Percentiles rank a stretch among this genome's conserved stretches.
Evolutionary conservation across 2,329 filamentous ascomycete genomes (phyloP).

Genomic region (Botrytis tulipae): DNA sequence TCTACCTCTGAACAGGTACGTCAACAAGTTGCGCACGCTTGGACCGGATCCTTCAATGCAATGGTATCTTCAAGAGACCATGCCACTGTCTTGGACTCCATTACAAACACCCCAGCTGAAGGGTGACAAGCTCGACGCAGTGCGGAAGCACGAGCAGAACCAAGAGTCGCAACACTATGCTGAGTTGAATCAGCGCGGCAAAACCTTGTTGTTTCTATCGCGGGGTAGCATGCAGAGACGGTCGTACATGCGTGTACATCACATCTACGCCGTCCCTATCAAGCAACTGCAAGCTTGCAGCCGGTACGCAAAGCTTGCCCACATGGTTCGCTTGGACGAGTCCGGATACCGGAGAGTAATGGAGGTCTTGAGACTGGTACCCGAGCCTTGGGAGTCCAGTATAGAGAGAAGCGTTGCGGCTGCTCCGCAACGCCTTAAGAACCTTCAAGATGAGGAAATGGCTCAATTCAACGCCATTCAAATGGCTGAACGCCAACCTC

Average conservation of each 20-base stretch:
- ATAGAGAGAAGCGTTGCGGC: neutral
- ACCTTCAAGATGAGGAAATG: neutral
- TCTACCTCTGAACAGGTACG: neutral
- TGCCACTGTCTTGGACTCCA: neutral
- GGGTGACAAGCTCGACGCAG: neutral
- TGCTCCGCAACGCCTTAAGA: neutral
- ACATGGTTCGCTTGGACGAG: neutral
- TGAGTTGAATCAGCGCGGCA: neutral
- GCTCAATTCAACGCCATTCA: neutral
- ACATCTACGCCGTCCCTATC: slow-evolving; percentile 9
- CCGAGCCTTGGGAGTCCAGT: neutral
- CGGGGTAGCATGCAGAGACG: neutral
- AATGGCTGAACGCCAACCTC: neutral
- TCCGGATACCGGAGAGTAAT: neutral
- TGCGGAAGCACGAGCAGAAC: neutral
- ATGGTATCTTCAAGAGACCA: neutral
- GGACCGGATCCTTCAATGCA: neutral
- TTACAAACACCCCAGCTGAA: neutral
- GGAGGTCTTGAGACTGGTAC: neutral
- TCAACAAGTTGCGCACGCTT: neutral
- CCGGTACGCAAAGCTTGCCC: neutral
- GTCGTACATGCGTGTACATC: neutral
- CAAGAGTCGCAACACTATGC: neutral
- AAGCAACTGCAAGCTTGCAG: slow-evolving; percentile 1
- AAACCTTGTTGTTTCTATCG: neutral